Evolutionary conservation across 208 protist species (phyloP).

Genomic region (Porcisia hertigi): DNA sequence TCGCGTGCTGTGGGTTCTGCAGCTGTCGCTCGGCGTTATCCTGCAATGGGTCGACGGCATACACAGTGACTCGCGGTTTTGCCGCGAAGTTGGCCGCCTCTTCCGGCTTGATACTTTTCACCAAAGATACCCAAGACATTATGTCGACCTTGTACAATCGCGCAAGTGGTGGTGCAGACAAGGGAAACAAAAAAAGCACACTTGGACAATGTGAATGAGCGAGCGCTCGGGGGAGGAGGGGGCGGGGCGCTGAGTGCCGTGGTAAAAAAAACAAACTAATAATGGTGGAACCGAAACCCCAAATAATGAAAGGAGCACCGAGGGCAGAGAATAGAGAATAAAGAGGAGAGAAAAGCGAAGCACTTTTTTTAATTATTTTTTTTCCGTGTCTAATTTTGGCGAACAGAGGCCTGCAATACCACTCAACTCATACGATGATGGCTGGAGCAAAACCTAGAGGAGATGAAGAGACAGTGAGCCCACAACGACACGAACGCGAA

Average conservation of each 20-base stretch:
- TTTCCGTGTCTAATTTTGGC: not conserved
- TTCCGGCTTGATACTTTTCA: conserved; percentile 47
- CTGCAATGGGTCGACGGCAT: conserved; percentile 30
- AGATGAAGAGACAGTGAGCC: no score
- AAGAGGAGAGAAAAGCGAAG: not conserved
- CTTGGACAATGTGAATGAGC: not conserved
- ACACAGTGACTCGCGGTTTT: conserved; percentile 35
- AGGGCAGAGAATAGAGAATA: not conserved
- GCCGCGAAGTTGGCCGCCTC: conserved; percentile 28
- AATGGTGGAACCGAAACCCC: not conserved
- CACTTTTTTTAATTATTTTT: no score
- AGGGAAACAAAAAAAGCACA: not conserved
- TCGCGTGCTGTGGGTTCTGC: conserved; percentile 35
- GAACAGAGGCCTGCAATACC: not conserved
- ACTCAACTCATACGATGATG: not conserved
- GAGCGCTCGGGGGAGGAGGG: not conserved
- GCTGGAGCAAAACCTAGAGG: not conserved
- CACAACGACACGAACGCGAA: not conserved
- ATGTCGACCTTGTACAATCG: not conserved
- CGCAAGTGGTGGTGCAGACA: not conserved
- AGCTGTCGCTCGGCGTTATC: conserved; percentile 30
- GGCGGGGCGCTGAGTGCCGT: not conserved
- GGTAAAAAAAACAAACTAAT: not conserved
- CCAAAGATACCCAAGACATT: conserved; percentile 81
- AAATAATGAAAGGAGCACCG: no score